Conservation (phyloP, 2,329 filamentous ascomycete species). For the Leptosphaerulina australis region DNA sequence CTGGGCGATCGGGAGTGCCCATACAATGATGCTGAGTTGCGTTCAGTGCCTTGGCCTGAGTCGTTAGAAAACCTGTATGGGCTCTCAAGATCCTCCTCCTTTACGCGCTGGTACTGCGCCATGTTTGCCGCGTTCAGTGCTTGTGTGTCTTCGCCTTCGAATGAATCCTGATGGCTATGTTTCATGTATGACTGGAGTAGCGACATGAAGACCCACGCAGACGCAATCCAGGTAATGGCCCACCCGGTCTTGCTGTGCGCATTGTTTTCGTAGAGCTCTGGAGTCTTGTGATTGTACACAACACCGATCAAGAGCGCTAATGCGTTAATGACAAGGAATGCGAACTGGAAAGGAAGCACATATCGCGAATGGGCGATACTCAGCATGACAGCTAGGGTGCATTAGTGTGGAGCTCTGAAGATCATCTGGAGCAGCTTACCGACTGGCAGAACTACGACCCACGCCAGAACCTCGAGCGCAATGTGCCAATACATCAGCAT, state of each 20-base stretch:
- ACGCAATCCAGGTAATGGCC: constrained; percentile 75
- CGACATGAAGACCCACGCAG: constrained; percentile 72
- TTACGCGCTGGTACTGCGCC: constrained; percentile 49
- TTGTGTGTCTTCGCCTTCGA: constrained; percentile 28
- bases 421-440: constrained; percentile 59
- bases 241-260: constrained; percentile 89
- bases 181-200: constrained; percentile 67
- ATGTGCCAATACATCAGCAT: constrained; percentile 72
- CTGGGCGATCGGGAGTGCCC: constrained; percentile 69
- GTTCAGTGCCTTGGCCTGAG: constrained; percentile 70
- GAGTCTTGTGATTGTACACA: constrained; percentile 77
- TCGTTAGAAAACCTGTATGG: constrained; percentile 52
- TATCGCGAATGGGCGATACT: constrained; percentile 80
- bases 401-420: constrained; percentile 30
- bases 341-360: constrained; percentile 70
- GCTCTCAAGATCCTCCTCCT: constrained; percentile 33
- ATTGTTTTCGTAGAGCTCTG: constrained; percentile 85
- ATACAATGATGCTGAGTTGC: constrained; percentile 68
- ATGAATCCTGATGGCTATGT: constrained; percentile 44
- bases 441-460: constrained; percentile 74
- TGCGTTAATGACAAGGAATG: constrained; percentile 53
- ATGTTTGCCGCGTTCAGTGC: constrained; percentile 46
- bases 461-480: constrained; percentile 70
- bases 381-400: constrained; percentile 74
- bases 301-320: constrained; percentile 49